phyloP scores from a whole-genome alignment of 2,329 filamentous ascomycete genomes.

The Endothia cerciana region DNA sequence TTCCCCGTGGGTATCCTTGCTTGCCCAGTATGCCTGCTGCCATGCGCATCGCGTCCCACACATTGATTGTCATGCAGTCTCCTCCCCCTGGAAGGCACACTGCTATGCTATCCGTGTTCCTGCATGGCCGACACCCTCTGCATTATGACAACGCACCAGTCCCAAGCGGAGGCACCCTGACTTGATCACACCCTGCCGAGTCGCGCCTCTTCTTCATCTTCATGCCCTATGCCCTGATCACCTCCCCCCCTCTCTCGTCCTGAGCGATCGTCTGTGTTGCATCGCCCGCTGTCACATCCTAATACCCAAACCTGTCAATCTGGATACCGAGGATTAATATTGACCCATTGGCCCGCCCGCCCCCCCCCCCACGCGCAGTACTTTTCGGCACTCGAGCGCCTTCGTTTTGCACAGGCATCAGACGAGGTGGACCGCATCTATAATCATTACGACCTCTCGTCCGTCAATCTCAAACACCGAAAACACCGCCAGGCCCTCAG shows the following conservation, averaged over 20 bases:
- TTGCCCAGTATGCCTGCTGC: not conserved
- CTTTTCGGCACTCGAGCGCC: constrained; percentile 73
- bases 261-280: not conserved
- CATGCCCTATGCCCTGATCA: not conserved
- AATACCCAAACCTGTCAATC: no score
- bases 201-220: not conserved
- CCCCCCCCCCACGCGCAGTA: constrained; percentile 55
- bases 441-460: constrained; percentile 42
- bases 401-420: constrained; percentile 62
- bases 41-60: not conserved
- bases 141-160: constrained; percentile 8
- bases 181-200: not conserved
- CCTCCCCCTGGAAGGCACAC: not conserved
- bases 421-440: constrained; percentile 41
- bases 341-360: constrained; percentile 13
- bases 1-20: no score
- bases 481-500: constrained; percentile 37
- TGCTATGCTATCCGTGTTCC: not conserved
- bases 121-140: not conserved
- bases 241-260: not conserved
- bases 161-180: not conserved
- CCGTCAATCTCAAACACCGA: constrained; percentile 36
- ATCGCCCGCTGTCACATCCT: constrained; percentile 6
- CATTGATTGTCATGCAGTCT: not conserved
- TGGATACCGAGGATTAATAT: constrained; percentile 8